Evolutionary conservation across 2,329 filamentous ascomycete species (phyloP), one percentile per base, ranked within the genome.

Genomic region (Diaporthe caulivora): DNA sequence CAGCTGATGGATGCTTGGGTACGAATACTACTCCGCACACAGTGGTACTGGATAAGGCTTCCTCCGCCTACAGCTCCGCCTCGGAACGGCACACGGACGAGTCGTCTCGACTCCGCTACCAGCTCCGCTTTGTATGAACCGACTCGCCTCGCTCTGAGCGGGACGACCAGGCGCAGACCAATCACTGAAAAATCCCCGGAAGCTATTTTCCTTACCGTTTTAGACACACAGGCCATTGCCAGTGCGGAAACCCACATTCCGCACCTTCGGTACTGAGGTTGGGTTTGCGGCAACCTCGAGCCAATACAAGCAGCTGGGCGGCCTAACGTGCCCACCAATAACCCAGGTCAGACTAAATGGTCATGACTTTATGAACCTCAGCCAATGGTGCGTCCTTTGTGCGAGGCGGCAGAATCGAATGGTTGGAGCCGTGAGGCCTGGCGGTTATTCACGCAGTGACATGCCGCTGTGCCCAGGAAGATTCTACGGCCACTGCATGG

Each of bases 41-140:
- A 49, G 62, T 65, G 31, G 60, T 40, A 29, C 68, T 49, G 54
- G 37, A 44, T 65, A 74, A 74, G 68, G 58, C 57, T 47, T 67
- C 58, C 57, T 71, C 68, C 67, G 67, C 68, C 68, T 58, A 62
- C 54, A 72, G 42, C 65, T 71, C 69, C 72, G 60, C 69, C 62
- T 58, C 58, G 70, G 60, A 69, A 72, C 62, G 72, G 60, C 69
- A 74, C 58, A 71, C 57, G 68, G 68, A 13, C 55, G 44, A 60
- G 55, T 71, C 55, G 68, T 71, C 68, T 47, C 54, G 42, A 57
- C 68, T 72, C 72, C 72, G 72, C 72, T 72, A 49, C 18, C 29
- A 68, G 69, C 69, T 74, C 72, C 72, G 72, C 72, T 57, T 62
- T 55, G 69, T 72, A 31, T 40, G 70, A 68, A 60, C 72, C 72